A percentile compares a stretch with the other conserved stretches of the same genome.
These are phyloP conservation scores for Crepidotus variabilis DNA, from an alignment of 768 basidiomycete species.

Conservation along the genomic window DNA sequence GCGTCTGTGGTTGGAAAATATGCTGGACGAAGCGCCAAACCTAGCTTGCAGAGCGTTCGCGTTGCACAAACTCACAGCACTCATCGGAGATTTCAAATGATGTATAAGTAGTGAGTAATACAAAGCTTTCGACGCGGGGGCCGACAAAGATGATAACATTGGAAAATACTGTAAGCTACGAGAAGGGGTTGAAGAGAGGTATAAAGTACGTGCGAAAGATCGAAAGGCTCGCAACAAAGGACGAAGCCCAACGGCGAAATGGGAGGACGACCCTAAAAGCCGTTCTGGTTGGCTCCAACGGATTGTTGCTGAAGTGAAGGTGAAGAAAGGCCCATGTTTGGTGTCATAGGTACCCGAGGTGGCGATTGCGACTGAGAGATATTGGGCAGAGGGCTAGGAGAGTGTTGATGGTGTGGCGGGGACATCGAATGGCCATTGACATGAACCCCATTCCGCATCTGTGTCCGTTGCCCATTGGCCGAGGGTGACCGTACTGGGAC, in stretches of 20 bases:
- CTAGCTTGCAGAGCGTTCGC: too few relatives aligned
- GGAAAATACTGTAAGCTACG: neutral
- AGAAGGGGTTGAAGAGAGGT: neutral
- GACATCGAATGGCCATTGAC: conserved; percentile 42
- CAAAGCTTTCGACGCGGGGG: too few relatives aligned
- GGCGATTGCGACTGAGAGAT: conserved; percentile 45
- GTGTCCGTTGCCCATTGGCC: conserved; percentile 51
- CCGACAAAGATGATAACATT: neutral
- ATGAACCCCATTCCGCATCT: conserved; percentile 29
- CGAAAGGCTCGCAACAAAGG: neutral
- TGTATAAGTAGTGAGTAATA: too few relatives aligned
- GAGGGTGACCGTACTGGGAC: conserved; percentile 47
- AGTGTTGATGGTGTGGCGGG: conserved; percentile 50
- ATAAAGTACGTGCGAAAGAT: neutral
- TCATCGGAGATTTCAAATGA: too few relatives aligned
- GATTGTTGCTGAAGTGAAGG: conserved; percentile 33
- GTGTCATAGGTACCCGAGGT: conserved; percentile 45
- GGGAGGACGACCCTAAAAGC: conserved; percentile 33
- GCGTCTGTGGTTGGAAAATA: too few relatives aligned
- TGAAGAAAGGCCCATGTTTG: conserved; percentile 50
- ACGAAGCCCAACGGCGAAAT: neutral
- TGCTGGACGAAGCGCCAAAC: too few relatives aligned
- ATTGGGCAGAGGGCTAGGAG: conserved; percentile 42
- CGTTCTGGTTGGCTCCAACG: conserved; percentile 41
- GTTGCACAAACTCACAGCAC: too few relatives aligned